Base-by-base conservation (phyloP, 176 grass and related monocot genomes). In the Pontederia crassipes region DNA sequence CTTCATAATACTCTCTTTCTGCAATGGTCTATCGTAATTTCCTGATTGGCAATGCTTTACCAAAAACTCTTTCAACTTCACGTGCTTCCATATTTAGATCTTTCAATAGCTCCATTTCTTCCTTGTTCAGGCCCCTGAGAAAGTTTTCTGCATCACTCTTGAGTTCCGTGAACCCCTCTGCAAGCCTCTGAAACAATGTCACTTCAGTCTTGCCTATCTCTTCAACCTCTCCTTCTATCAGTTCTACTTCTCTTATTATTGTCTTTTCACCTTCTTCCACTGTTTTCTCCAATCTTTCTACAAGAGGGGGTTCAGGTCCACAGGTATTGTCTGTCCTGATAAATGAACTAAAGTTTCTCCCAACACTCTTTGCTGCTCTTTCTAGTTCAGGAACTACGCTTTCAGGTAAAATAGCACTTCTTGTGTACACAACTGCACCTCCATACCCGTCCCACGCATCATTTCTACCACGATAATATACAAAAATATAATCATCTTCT, bases 391-490 rank as follows among this genome's bases (percentile, higher is more conserved):
- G 84, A n/a, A 92, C 64, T 74, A 89, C 83, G 48, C 81, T 79
- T 35, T 72, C 72, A 68, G 93, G 93, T 17, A 98, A 52, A 48
- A 62, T 75, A 62, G 68, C 81, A 74, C 84, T 88, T 77, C 79
- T 85, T 52, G 93, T 98, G 68, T 98, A 98, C 29, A 92, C 20
- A 17, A 98, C 87, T 11, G 93, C 68, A 12, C 93, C 87, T 54
- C 93, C 93, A 26, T 98, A 98, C 32, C 93, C 93, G 62, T 98
- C 87, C 93, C 93, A 98, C 53, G 93, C 87, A 4, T 98, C 93
- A 61, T 98, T 98, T 73, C 84, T 84, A 4, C 93, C 93, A 14
- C 74, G 93, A 71, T 98, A 98, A 55, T 89, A 92, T 17, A 98
- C 87, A 45, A 92, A 81, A 49, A 98, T 88, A 68, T 92, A 98